Conservation (phyloP, 192 early-diverging fungal species). For the Coemansia nantahalensis region DNA sequence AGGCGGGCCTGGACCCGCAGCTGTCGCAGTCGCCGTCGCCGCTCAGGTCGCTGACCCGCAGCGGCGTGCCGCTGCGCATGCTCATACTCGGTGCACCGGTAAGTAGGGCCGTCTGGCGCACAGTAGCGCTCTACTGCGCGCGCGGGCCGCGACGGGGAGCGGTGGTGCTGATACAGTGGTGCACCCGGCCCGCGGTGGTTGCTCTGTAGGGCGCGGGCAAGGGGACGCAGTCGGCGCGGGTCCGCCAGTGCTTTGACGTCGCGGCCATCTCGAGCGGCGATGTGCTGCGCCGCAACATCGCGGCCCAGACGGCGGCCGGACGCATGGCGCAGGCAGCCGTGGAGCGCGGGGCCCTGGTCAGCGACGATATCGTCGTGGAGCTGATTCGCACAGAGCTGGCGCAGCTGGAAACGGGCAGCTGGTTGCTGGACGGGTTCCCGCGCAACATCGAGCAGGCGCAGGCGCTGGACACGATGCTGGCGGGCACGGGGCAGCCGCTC, state of each 20-base stretch:
- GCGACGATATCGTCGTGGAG: constrained; percentile 42
- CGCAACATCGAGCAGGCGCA: constrained; percentile 80
- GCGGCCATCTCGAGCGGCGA: constrained; percentile 83
- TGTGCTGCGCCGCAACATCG: constrained; percentile 80
- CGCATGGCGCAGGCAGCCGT: constrained; percentile 54
- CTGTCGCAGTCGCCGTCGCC: constrained; percentile 1
- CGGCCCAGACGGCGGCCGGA: constrained; percentile 61
- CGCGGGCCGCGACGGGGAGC: too few species aligned
- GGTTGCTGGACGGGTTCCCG: constrained; percentile 92
- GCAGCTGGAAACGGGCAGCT: constrained; percentile 51
- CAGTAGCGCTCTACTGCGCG: neutral
- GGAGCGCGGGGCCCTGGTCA: constrained; percentile 36
- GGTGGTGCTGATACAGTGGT: neutral
- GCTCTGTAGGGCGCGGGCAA: constrained; percentile 71
- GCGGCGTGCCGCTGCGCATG: constrained; percentile 59
- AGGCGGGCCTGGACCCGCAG: neutral
- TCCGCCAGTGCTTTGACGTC: constrained; percentile 66
- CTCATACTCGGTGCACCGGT: constrained; percentile 75
- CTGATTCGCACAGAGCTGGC: constrained; percentile 43
- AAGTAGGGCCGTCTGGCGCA: too few species aligned
- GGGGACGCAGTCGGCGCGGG: constrained; percentile 85
- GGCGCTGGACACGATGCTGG: constrained; percentile 58
- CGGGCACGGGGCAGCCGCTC: constrained; percentile 58
- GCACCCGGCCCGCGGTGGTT: neutral
- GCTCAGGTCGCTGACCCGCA: constrained; percentile 20